These are phyloP conservation scores for Periconia macrospinosa DNA, from an alignment of 2,329 filamentous ascomycete species.

Conservation along the genomic window DNA sequence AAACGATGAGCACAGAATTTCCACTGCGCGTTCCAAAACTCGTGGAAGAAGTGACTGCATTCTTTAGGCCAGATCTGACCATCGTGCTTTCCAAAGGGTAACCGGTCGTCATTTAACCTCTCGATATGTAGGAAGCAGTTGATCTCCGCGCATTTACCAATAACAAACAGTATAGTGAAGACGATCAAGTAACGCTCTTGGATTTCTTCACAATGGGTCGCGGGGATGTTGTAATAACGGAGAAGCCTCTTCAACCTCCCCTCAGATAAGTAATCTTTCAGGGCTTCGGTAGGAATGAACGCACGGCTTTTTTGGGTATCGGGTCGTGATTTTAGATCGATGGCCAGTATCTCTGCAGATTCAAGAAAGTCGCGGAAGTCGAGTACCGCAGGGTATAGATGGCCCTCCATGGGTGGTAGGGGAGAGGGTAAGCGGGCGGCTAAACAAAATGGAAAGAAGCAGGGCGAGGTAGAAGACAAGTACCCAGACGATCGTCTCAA, in stretches of 20 bases:
- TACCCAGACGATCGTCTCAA: too few relatives aligned
- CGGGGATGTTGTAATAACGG: background rate
- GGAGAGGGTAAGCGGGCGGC: background rate
- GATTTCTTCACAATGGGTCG: background rate
- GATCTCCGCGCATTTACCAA: constrained; percentile 11
- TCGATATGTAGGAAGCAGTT: constrained; percentile 6
- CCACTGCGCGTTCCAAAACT: constrained; percentile 19
- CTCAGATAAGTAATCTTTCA: constrained; percentile 2
- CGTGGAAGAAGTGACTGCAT: constrained; percentile 3
- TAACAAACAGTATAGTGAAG: constrained; percentile 16
- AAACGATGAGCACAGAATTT: constrained; percentile 11
- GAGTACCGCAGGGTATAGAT: background rate
- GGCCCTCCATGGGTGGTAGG: background rate
- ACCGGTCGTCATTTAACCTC: constrained; percentile 5
- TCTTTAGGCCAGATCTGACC: constrained; percentile 1
- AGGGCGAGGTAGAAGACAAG: too few relatives aligned
- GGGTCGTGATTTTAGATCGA: background rate
- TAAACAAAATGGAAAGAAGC: background rate
- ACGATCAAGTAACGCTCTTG: constrained; percentile 8
- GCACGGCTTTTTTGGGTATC: background rate
- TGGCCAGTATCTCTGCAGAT: background rate
- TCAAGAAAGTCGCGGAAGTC: background rate
- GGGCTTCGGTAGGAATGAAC: constrained; percentile 2
- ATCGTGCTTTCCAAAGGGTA: constrained; percentile 12
- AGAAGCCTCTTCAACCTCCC: background rate